phyloP scores from a whole-genome alignment of 2,329 filamentous ascomycete genomes.

The Ascochyta lentis region DNA sequence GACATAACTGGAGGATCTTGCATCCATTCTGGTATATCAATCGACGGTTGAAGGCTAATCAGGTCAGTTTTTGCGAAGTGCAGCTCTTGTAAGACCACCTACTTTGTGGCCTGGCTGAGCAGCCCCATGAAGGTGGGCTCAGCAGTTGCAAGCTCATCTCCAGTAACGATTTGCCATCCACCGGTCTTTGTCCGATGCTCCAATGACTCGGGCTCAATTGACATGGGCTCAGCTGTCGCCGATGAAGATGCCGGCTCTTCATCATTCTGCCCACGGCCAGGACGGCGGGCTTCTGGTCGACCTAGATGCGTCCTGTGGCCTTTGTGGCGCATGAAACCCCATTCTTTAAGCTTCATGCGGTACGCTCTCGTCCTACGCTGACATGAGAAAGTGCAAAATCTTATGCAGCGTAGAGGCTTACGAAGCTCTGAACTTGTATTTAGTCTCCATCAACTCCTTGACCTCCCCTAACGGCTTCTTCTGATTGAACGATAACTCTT shows the following conservation, averaged over 20 bases:
- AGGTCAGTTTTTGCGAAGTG: slow-evolving; percentile 1
- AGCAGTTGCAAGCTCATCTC: background rate
- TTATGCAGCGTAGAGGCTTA: slow-evolving; percentile 17
- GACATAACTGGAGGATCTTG: slow-evolving; percentile 18
- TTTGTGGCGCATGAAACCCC: slow-evolving; percentile 39
- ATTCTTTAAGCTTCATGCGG: slow-evolving; percentile 48
- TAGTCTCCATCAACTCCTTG: slow-evolving; percentile 42
- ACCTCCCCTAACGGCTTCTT: slow-evolving; percentile 45
- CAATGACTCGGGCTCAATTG: background rate
- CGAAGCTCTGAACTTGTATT: slow-evolving; percentile 45
- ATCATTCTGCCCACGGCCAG: slow-evolving; percentile 4
- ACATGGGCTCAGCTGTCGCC: slow-evolving; percentile 8
- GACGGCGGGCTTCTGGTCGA: background rate
- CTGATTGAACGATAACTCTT: slow-evolving; percentile 42
- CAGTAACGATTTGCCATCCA: slow-evolving; percentile 17
- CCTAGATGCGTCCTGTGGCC: background rate
- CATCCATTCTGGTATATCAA: slow-evolving; percentile 23
- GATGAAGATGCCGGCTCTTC: slow-evolving; percentile 14
- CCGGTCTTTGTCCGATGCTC: slow-evolving; percentile 7
- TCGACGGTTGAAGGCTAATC: slow-evolving; percentile 16
- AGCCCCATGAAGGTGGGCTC: slow-evolving; percentile 21
- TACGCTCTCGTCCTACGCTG: slow-evolving; percentile 42
- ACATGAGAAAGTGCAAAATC: slow-evolving; percentile 4
- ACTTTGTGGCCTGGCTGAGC: slow-evolving; percentile 20
- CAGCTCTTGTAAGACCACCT: background rate